Evolutionary conservation across 2,329 filamentous ascomycete genomes (phyloP), one percentile per base, ranked within the genome.

Genomic region (Fusarium humuli): DNA sequence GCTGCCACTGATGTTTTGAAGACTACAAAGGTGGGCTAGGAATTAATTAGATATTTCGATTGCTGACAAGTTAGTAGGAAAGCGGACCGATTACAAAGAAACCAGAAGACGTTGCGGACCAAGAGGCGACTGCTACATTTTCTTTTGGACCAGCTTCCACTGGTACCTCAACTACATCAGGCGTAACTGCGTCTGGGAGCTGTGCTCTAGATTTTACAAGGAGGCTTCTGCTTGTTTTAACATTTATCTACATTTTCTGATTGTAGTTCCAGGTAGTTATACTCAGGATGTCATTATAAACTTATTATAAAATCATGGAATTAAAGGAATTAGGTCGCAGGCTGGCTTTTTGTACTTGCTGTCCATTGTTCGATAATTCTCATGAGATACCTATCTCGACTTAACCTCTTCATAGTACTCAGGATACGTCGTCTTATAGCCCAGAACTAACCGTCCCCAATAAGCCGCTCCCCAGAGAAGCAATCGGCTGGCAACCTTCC

Each of bases 321-420:
- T 27, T 27, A 27, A 27, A 27, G 25, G 1, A 27, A 4, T 27
- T 27, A 27, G 25, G 10, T 27, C 25, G 25, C 25, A 27, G 25
- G 25, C 10, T 27, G 25, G 25, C 25, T 10, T 27, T 27, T 27
- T 10, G 25, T 3, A 27, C 25, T 11, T 27, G 9, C 3, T 27
- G 25, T 27, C 25, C 25, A 27, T 27, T 27, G 25, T 27, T 27
- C 9, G 3, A 27, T 16, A 8, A 32, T 16, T 32, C 14, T 32
- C 2, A 34, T 34, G 7, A 9, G 5, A 18, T 11, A 12, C 9
- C 34, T 37, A 37, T 37, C 34, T 37, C 1, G 32, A 12, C 13
- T 60, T 61, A 7, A n/a, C 20, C 14, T 13, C 56, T 3, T 52
- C 56, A 5, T 61, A 61, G 13, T 61, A 61, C 25, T 61, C 59